phyloP scores from a whole-genome alignment of 768 basidiomycete species.

The Amanita subjunquillea region DNA sequence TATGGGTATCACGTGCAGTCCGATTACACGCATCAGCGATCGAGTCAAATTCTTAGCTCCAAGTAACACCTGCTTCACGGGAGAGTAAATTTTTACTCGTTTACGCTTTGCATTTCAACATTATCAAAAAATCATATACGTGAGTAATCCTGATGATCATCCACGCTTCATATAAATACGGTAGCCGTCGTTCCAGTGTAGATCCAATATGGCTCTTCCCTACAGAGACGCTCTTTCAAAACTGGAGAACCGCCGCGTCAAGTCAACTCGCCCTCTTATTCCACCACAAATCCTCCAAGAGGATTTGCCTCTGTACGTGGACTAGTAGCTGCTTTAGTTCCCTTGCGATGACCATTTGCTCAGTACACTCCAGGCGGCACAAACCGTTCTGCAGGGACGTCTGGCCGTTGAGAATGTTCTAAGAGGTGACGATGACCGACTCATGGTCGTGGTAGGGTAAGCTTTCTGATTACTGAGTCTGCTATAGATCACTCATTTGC shows the following conservation, averaged over 20 bases:
- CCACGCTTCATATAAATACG: neutral
- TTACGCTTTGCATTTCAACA: neutral
- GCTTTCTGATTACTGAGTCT: conserved; percentile 12
- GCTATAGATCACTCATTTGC: neutral
- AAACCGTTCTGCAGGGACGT: conserved; percentile 85
- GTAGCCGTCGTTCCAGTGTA: conserved; percentile 1
- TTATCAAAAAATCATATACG: neutral
- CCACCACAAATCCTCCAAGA: conserved; percentile 93
- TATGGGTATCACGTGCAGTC: neutral
- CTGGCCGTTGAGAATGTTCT: conserved; percentile 70
- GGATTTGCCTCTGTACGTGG: conserved; percentile 72
- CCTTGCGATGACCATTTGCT: conserved; percentile 2
- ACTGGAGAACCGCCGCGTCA: conserved; percentile 84
- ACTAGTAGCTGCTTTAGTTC: conserved; percentile 3
- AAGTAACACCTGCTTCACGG: neutral
- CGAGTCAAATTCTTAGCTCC: neutral
- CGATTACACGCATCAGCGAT: neutral
- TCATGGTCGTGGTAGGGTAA: conserved; percentile 86
- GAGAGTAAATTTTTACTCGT: neutral
- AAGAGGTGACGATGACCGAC: conserved; percentile 81
- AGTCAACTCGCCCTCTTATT: conserved; percentile 78
- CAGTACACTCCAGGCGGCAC: conserved; percentile 71
- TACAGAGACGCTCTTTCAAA: conserved; percentile 72
- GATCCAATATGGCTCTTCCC: conserved; percentile 49
- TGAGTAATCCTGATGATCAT: neutral